Percentiles rank a stretch among this genome's conserved stretches.
Conservation (phyloP, 2,329 filamentous ascomycete genomes). For the Colletotrichum cereale region DNA sequence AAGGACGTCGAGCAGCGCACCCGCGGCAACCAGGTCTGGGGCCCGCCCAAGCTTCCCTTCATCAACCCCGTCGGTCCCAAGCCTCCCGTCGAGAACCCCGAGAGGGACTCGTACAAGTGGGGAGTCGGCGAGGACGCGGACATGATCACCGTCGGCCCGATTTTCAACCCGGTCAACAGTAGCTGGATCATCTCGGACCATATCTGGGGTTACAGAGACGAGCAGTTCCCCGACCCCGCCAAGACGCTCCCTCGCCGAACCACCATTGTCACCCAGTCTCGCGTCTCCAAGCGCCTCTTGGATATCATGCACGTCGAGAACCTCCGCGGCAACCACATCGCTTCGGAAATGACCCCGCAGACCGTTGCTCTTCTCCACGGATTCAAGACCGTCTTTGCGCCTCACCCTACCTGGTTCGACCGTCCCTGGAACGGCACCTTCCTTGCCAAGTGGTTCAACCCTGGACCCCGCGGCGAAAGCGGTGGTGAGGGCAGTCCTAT, state of each 20-base stretch:
- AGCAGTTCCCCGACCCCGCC: conserved; percentile 60
- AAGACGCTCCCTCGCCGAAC: conserved; percentile 76
- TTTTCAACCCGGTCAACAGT: conserved; percentile 80
- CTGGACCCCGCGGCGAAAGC: conserved; percentile 65
- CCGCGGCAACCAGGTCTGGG: conserved; percentile 74
- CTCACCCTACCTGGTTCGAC: conserved; percentile 85
- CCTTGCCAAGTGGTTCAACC: conserved; percentile 71
- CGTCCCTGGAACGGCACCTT: conserved; percentile 73
- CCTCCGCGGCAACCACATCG: conserved; percentile 78
- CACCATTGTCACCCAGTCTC: conserved; percentile 83
- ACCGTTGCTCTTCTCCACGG: conserved; percentile 82
- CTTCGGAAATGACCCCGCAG: conserved; percentile 84
- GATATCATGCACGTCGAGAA: conserved; percentile 85
- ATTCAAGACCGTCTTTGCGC: conserved; percentile 81
- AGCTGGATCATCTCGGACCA: conserved; percentile 80
- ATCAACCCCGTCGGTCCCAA: conserved; percentile 72
- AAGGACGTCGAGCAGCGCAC: conserved; percentile 68
- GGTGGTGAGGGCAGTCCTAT: conserved; percentile 69
- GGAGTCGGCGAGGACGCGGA: conserved; percentile 82
- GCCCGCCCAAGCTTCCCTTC: conserved; percentile 69
- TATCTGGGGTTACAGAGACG: conserved; percentile 74
- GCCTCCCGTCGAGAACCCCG: conserved; percentile 69
- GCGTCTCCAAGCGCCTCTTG: conserved; percentile 78
- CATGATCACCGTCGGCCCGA: conserved; percentile 80
- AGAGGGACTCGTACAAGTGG: conserved; percentile 79